phyloP scores from a whole-genome alignment of 345 rosid genomes.

The Aquilaria yunnanensis region DNA sequence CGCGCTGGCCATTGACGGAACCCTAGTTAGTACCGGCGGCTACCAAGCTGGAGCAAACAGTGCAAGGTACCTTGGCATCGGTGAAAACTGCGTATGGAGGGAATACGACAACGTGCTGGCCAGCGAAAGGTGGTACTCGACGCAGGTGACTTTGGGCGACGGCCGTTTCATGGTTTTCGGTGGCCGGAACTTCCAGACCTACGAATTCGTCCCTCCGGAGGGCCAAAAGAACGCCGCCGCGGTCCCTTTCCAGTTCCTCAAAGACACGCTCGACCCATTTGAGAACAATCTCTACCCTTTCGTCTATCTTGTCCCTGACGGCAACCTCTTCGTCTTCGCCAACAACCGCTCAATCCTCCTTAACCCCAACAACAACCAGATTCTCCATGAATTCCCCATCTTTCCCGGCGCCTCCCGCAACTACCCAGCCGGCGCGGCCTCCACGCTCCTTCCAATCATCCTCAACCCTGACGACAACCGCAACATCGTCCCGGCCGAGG shows the following conservation, averaged over 20 bases:
- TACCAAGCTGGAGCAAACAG: constrained; percentile 57
- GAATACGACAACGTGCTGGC: constrained; percentile 71
- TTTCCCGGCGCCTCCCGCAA: constrained; percentile 73
- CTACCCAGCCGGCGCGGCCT: constrained; percentile 70
- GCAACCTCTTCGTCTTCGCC: constrained; percentile 76
- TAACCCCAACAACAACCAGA: constrained; percentile 32
- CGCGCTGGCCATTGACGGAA: constrained; percentile 60
- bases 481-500: constrained; percentile 30
- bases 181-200: constrained; percentile 65
- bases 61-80: constrained; percentile 38
- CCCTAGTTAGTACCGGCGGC: constrained; percentile 76
- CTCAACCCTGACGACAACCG: constrained; percentile 22
- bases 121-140: constrained; percentile 75
- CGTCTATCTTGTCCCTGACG: constrained; percentile 70
- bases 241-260: constrained; percentile 40
- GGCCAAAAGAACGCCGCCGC: constrained; percentile 37
- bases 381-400: constrained; percentile 55
- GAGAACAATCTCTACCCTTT: constrained; percentile 90
- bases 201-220: constrained; percentile 65
- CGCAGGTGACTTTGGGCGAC: constrained; percentile 67
- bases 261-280: constrained; percentile 38
- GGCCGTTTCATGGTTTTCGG: constrained; percentile 74
- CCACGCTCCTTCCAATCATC: constrained; percentile 59
- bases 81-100: constrained; percentile 46
- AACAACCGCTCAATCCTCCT: constrained; percentile 68